Evolutionary conservation across 139 green algal species (phyloP).

Genomic region (Tetradesmus lagerheimii): DNA sequence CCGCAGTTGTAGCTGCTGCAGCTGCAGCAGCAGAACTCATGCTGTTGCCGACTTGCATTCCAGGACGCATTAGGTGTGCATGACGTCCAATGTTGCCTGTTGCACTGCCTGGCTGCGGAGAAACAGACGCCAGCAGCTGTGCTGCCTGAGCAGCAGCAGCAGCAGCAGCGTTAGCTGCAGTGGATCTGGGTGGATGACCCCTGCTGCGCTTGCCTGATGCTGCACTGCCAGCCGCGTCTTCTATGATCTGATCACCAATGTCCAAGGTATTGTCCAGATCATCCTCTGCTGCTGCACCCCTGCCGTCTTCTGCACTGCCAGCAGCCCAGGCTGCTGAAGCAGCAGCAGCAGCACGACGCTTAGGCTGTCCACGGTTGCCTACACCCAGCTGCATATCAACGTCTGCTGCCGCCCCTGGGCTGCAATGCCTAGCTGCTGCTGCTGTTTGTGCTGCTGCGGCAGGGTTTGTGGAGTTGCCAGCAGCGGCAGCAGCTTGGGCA

Average conservation of each 20-base stretch:
- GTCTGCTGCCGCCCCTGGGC: not conserved
- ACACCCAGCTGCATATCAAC: not conserved
- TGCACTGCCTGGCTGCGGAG: not conserved
- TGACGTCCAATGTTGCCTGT: not conserved
- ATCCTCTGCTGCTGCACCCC: not conserved
- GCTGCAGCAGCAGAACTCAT: not conserved
- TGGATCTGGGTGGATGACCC: not conserved
- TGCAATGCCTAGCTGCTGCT: not conserved
- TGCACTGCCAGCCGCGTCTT: not conserved
- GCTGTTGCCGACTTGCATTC: not conserved
- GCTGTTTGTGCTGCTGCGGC: not conserved
- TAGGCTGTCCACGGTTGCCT: not conserved
- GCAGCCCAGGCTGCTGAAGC: not conserved
- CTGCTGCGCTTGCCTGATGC: not conserved
- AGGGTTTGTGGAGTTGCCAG: not conserved
- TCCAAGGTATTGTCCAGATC: not conserved
- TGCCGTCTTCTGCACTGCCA: not conserved
- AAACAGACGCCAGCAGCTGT: not conserved
- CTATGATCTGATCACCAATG: not conserved
- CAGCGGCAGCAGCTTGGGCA: not conserved
- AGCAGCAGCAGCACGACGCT: not conserved
- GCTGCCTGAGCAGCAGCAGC: slow-evolving; percentile 5
- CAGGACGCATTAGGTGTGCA: not conserved
- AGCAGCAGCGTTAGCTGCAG: slow-evolving; percentile 1
- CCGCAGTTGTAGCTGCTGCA: not conserved